These are phyloP conservation scores for Sinapis alba DNA, from an alignment of 441 rosid species.

Conservation along the genomic window DNA sequence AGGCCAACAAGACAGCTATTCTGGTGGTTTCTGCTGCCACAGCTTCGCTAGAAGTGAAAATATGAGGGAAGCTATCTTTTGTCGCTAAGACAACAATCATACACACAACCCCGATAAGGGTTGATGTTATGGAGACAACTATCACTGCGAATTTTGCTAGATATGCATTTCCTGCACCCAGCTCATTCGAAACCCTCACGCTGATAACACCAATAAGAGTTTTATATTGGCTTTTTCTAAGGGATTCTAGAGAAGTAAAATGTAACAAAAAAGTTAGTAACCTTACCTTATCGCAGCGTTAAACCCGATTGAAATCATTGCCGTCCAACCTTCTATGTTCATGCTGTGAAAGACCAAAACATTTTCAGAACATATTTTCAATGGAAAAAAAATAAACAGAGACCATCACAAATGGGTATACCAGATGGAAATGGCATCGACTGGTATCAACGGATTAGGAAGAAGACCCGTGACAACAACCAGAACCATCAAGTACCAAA, in stretches of 20 bases:
- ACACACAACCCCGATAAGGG: slow-evolving; percentile 59
- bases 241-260: neutral
- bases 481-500: slow-evolving; percentile 83
- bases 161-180: slow-evolving; percentile 75
- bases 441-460: slow-evolving; percentile 70
- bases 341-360: slow-evolving; percentile 54
- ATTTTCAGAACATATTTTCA: neutral
- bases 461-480: slow-evolving; percentile 72
- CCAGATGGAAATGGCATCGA: slow-evolving; percentile 93
- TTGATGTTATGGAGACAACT: slow-evolving; percentile 77
- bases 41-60: slow-evolving; percentile 72
- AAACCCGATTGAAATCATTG: slow-evolving; percentile 91
- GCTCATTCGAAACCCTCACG: slow-evolving; percentile 90
- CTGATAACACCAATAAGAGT: slow-evolving; percentile 42
- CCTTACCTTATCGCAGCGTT: slow-evolving; percentile 88
- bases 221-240: neutral
- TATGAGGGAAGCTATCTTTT: slow-evolving; percentile 69
- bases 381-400: neutral
- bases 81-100: slow-evolving; percentile 63
- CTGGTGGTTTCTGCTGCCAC: slow-evolving; percentile 83
- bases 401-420: slow-evolving; percentile 19
- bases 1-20: slow-evolving; percentile 59
- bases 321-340: slow-evolving; percentile 87
- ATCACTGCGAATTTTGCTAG: slow-evolving; percentile 67
- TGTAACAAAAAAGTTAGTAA: neutral